Percentiles rank a stretch among this genome's conserved stretches.
These are phyloP conservation scores for Pythium folliculosum DNA, from an alignment of 352 stramenopile genomes.

Conservation along the genomic window DNA sequence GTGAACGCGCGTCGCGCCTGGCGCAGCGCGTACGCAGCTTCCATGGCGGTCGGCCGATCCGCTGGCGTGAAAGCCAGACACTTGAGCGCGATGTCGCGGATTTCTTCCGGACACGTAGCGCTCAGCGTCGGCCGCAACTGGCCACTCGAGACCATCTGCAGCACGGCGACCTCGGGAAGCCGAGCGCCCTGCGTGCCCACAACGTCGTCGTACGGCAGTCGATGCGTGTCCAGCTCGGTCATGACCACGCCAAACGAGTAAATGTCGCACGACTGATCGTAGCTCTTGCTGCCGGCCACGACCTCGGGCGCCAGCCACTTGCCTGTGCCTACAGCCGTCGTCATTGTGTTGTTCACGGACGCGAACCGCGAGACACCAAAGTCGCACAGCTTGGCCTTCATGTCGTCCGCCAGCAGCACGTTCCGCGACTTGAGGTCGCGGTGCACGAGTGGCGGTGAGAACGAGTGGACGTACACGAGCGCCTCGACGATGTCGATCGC, in stretches of 20 bases:
- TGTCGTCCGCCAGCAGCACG: constrained; percentile 36
- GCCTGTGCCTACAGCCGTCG: constrained; percentile 22
- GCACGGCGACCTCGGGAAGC: constrained; percentile 38
- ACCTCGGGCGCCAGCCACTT: constrained; percentile 52
- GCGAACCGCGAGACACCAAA: constrained; percentile 25
- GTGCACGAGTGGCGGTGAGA: constrained; percentile 43
- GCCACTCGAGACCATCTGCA: constrained; percentile 43
- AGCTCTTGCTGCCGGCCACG: constrained; percentile 34
- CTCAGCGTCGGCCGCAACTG: constrained; percentile 27
- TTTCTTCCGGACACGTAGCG: constrained; percentile 9
- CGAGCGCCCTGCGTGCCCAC: constrained; percentile 27
- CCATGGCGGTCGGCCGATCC: constrained; percentile 27
- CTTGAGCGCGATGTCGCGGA: constrained; percentile 21
- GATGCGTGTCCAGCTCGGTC: constrained; percentile 56
- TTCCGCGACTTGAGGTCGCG: constrained; percentile 48
- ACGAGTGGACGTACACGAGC: constrained; percentile 51
- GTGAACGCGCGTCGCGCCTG: background rate
- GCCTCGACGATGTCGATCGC: constrained; percentile 51
- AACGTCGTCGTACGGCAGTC: constrained; percentile 47
- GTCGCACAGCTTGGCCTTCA: constrained; percentile 30
- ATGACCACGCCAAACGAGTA: constrained; percentile 57
- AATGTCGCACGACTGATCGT: constrained; percentile 43
- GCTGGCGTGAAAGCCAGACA: constrained; percentile 31
- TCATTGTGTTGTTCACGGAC: constrained; percentile 24
- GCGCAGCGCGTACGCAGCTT: constrained; percentile 26